phyloP scores from a whole-genome alignment of 1,284 basidiomycete species.

The Stereum hirsutum region DNA sequence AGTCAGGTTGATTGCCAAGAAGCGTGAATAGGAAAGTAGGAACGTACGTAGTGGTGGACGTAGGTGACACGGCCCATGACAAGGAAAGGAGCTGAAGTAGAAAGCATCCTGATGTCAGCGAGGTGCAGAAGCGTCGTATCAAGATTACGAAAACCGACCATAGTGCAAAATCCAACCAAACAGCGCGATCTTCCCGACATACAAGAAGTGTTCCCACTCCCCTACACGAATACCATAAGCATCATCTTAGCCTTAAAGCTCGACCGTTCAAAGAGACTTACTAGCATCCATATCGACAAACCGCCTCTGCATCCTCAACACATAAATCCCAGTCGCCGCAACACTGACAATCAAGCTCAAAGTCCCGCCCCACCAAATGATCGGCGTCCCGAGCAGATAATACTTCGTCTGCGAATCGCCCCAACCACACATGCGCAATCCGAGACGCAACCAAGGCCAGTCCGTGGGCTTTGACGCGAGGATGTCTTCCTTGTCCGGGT shows the following conservation, averaged over 20 bases:
- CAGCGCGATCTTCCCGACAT: conserved; percentile 86
- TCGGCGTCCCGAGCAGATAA: conserved; percentile 87
- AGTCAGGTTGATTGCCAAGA: conserved; percentile 38
- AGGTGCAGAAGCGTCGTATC: too few species aligned
- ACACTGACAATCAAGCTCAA: conserved; percentile 56
- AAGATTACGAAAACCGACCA: too few species aligned
- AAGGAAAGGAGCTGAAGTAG: conserved; percentile 75
- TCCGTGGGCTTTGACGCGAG: conserved; percentile 88
- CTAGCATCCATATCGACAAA: conserved; percentile 87
- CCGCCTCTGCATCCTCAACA: conserved; percentile 81
- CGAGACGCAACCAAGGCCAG: conserved; percentile 89
- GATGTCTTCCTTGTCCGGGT: conserved; percentile 97
- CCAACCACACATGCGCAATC: conserved; percentile 97
- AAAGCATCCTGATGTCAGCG: conserved; percentile 1
- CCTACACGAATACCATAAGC: conserved; percentile 25
- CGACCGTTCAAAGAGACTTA: conserved; percentile 26
- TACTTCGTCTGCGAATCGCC: conserved; percentile 84
- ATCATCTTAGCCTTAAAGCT: background rate
- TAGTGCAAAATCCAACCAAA: conserved; percentile 93
- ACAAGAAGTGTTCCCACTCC: conserved; percentile 93
- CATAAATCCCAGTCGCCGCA: conserved; percentile 55
- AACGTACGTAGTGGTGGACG: conserved; percentile 77
- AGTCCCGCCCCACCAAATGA: conserved; percentile 87
- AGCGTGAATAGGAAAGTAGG: background rate
- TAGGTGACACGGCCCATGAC: conserved; percentile 95